Conservation (phyloP, 169 alveolate species). For the Plasmodium vivax region DNA sequence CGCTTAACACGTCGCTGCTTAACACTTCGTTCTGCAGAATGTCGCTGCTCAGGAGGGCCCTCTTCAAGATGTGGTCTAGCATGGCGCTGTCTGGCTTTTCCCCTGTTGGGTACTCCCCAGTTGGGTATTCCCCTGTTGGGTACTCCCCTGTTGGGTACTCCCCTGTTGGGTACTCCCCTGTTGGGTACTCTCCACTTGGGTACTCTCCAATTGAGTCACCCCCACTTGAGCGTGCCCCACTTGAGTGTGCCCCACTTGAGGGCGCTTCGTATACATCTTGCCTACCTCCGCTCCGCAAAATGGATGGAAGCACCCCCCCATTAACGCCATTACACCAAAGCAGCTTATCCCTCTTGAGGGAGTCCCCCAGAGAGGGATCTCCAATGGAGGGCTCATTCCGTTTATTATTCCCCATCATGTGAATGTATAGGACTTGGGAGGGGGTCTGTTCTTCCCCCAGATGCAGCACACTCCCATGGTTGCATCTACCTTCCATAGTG, state of each 20-base stretch:
- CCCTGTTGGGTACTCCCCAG: too few species aligned
- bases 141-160: too few species aligned
- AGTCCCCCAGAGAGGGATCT: background rate
- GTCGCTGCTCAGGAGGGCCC: background rate
- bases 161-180: too few species aligned
- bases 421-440: background rate
- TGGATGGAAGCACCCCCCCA: background rate
- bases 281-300: background rate
- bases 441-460: background rate
- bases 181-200: too few species aligned
- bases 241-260: background rate
- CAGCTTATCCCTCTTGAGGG: background rate
- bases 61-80: background rate
- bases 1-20: background rate
- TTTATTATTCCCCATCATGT: background rate
- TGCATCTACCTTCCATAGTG: background rate
- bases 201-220: too few species aligned
- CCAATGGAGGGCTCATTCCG: background rate
- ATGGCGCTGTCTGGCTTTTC: background rate
- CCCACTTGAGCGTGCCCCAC: background rate
- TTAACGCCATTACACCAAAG: background rate
- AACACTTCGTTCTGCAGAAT: background rate
- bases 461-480: background rate
- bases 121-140: too few species aligned
- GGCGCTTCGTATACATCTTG: background rate